Conservation (phyloP, 805 yeast species). For the Saccharomycopsis sp. region DNA sequence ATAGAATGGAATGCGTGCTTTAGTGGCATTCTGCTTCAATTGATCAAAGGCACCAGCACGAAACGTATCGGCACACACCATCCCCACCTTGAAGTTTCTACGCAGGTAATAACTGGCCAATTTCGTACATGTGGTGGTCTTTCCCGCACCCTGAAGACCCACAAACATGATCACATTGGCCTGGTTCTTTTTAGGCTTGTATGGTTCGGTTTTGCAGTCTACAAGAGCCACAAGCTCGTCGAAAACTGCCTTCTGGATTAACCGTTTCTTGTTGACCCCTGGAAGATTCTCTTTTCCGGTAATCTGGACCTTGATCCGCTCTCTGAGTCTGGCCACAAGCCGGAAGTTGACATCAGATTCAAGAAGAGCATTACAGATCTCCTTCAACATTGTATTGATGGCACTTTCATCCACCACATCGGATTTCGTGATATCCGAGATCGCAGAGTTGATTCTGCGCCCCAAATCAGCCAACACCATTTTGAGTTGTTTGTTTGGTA, state of each 20-base stretch:
- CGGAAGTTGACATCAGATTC: slow-evolving; percentile 93
- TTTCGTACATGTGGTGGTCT: slow-evolving; percentile 95
- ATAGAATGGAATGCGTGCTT: slow-evolving; percentile 88
- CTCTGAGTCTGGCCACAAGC: slow-evolving; percentile 71
- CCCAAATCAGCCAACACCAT: slow-evolving; percentile 84
- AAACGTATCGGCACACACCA: slow-evolving; percentile 98
- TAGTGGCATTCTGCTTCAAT: slow-evolving; percentile 93
- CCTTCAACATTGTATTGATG: slow-evolving; percentile 71
- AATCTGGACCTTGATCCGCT: slow-evolving; percentile 56
- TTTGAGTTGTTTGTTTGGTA: not conserved
- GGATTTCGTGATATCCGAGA: slow-evolving; percentile 53
- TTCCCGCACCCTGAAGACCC: slow-evolving; percentile 98
- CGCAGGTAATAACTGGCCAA: slow-evolving; percentile 90
- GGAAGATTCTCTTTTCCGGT: slow-evolving; percentile 46
- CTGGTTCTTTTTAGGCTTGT: slow-evolving; percentile 80
- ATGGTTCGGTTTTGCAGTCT: slow-evolving; percentile 55
- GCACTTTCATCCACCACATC: slow-evolving; percentile 54
- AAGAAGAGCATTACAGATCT: slow-evolving; percentile 80
- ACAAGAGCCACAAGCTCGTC: slow-evolving; percentile 87
- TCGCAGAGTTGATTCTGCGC: slow-evolving; percentile 67
- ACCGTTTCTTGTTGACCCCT: slow-evolving; percentile 62
- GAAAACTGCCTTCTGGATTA: slow-evolving; percentile 85
- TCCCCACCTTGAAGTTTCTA: slow-evolving; percentile 89
- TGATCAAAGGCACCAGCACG: slow-evolving; percentile 99
- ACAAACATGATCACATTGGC: slow-evolving; percentile 90